These are phyloP conservation scores for Tetratostichococcus sp. DNA, from an alignment of 139 green algal species.

Conservation along the genomic window DNA sequence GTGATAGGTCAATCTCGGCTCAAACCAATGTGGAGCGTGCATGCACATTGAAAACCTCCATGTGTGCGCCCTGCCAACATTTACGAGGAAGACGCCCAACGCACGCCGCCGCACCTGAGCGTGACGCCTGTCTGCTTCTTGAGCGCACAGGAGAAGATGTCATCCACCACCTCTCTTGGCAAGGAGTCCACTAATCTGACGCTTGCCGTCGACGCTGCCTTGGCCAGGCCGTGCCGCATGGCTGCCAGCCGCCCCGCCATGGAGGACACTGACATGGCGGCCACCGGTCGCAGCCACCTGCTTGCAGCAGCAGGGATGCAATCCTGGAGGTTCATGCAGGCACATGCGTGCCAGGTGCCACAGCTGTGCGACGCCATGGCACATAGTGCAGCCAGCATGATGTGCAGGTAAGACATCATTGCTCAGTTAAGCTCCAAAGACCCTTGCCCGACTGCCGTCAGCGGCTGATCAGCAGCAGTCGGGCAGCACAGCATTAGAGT, in stretches of 20 bases:
- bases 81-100: too few species aligned
- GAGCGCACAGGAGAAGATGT: conserved; percentile 84
- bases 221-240: neutral
- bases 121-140: conserved; percentile 96
- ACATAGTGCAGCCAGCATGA: too few species aligned
- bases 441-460: too few species aligned
- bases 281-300: too few species aligned
- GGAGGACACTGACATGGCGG: neutral
- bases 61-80: too few species aligned
- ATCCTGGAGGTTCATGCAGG: too few species aligned
- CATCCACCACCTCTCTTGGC: conserved; percentile 61
- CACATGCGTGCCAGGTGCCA: neutral
- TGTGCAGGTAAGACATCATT: too few species aligned
- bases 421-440: too few species aligned
- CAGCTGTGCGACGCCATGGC: too few species aligned
- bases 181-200: conserved; percentile 12
- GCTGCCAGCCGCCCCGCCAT: neutral
- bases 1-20: neutral
- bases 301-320: too few species aligned
- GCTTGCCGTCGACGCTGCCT: neutral
- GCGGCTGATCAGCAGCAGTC: too few species aligned
- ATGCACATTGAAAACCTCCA: neutral
- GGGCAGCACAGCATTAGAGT: too few species aligned
- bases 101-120: conserved; percentile 72
- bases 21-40: neutral